Conservation (phyloP, 2,329 filamentous ascomycete species). For the Fusarium algeriense region DNA sequence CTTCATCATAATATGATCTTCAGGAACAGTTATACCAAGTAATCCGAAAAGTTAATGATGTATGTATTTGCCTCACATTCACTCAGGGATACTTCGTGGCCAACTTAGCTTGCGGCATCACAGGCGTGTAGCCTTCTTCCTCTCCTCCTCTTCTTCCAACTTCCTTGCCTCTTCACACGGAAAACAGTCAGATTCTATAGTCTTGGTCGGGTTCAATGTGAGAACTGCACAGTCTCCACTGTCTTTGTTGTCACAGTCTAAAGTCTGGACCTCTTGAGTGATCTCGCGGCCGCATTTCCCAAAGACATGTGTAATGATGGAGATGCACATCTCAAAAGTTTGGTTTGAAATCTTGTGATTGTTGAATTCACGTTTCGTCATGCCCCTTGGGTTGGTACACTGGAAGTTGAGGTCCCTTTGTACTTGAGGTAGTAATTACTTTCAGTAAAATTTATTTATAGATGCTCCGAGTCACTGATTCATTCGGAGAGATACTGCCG, state of each 20-base stretch:
- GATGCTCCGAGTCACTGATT: too few species aligned
- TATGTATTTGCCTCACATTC: rapidly evolving
- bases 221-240: not conserved
- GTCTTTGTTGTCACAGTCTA: not conserved
- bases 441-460: not conserved
- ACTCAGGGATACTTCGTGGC: rapidly evolving
- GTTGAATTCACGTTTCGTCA: not conserved
- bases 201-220: not conserved
- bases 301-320: not conserved
- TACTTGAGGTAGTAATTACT: rapidly evolving
- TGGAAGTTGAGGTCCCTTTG: rapidly evolving
- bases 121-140: not conserved
- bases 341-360: rapidly evolving
- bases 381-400: rapidly evolving
- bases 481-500: too few species aligned
- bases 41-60: not conserved
- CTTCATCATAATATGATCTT: not conserved
- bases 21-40: too few species aligned
- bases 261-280: not conserved
- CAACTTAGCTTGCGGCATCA: rapidly evolving
- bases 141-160: not conserved
- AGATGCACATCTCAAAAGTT: not conserved
- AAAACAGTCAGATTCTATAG: not conserved
- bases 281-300: not conserved
- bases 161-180: not conserved